Percentiles rank a stretch among this genome's conserved stretches.
phyloP scores from a whole-genome alignment of 805 yeast genomes.

The Cyberlindnera galapagoensis region DNA sequence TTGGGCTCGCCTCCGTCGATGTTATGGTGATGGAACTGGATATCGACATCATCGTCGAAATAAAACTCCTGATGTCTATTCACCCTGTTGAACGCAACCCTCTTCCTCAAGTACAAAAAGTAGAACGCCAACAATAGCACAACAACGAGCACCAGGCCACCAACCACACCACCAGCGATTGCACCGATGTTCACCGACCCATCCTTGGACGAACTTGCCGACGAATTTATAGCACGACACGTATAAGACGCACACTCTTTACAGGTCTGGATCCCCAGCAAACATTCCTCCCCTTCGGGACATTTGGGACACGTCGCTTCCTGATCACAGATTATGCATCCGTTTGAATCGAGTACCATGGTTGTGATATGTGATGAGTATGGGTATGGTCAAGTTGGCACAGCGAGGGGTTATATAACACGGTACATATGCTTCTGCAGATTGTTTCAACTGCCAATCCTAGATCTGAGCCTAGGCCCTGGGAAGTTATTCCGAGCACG shows the following conservation, averaged over 20 bases:
- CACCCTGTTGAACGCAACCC: conserved; percentile 26
- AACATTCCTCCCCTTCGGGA: conserved; percentile 45
- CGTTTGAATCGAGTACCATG: conserved; percentile 18
- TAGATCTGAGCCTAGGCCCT: no score
- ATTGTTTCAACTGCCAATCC: no score
- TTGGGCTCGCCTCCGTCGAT: no score
- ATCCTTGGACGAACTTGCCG: conserved; percentile 8
- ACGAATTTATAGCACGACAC: conserved; percentile 14
- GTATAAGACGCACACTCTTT: conserved; percentile 49
- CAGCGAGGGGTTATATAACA: no score
- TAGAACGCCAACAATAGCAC: conserved; percentile 36
- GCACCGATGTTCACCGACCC: conserved; percentile 39
- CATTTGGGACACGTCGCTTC: conserved; percentile 50
- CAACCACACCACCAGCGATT: conserved; percentile 68
- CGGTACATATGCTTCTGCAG: no score
- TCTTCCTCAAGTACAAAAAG: conserved; percentile 34
- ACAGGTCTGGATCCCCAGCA: conserved; percentile 51
- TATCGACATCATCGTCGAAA: conserved; percentile 25
- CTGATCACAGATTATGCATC: conserved; percentile 37
- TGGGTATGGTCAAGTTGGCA: no score
- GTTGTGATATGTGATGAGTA: no score
- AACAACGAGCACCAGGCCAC: conserved; percentile 45
- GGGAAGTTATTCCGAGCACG: no score
- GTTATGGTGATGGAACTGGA: conserved; percentile 23
- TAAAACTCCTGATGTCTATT: conserved; percentile 20